Evolutionary conservation across 805 yeast genomes (phyloP).

Genomic region (Pachysolen tannophilus): DNA sequence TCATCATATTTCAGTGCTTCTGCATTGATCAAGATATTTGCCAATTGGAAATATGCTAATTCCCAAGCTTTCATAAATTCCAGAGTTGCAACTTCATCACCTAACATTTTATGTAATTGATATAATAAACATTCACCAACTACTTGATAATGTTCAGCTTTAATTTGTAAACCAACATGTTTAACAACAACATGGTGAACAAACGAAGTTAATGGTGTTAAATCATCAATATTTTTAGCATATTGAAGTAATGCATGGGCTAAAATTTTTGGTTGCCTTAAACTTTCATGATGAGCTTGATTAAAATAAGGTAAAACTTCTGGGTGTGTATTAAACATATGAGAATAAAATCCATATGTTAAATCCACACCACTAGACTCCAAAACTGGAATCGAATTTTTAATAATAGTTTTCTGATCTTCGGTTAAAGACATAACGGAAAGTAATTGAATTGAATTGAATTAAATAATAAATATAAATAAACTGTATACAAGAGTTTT

Average conservation of each 20-base stretch:
- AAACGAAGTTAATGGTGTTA: constrained; percentile 42
- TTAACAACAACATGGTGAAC: constrained; percentile 56
- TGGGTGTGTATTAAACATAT: constrained; percentile 45
- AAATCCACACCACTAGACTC: constrained; percentile 46
- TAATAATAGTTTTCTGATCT: constrained; percentile 26
- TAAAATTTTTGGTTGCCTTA: constrained; percentile 54
- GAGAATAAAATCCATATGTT: constrained; percentile 45
- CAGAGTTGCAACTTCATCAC: constrained; percentile 48
- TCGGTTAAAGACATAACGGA: constrained; percentile 24
- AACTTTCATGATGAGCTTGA: constrained; percentile 43
- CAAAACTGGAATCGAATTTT: constrained; percentile 47
- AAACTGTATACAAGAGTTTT: no score
- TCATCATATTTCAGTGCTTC: constrained; percentile 40
- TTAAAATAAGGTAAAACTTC: constrained; percentile 57
- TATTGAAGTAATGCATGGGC: constrained; percentile 56
- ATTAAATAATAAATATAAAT: no score
- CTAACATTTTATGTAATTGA: constrained; percentile 47
- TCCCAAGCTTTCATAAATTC: constrained; percentile 58
- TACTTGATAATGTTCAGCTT: constrained; percentile 57
- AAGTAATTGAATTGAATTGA: constrained; percentile 22
- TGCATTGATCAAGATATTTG: constrained; percentile 47
- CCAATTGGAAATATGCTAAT: constrained; percentile 56
- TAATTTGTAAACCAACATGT: constrained; percentile 57
- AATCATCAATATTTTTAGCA: constrained; percentile 54
- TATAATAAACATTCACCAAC: constrained; percentile 52